A percentile compares a stretch with the other conserved stretches of the same genome.
Evolutionary conservation across 2,329 filamentous ascomycete species (phyloP).

Genomic region (Blastomyces silverae): DNA sequence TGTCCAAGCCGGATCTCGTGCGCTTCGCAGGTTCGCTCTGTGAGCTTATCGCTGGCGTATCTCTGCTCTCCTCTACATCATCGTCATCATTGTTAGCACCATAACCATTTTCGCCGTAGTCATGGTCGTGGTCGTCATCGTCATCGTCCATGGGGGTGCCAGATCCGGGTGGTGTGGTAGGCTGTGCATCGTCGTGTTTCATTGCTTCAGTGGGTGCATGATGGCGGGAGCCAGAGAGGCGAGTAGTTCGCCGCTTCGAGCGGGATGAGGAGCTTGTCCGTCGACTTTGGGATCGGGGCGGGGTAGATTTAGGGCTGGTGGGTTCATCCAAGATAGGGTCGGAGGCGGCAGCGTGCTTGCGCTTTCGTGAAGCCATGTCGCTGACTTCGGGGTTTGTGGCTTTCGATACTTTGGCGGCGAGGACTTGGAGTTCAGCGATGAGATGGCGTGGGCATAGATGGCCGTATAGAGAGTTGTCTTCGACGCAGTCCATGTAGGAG

Average conservation of each 20-base stretch:
- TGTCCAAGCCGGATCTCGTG: not conserved
- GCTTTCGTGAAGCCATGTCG: constrained; percentile 35
- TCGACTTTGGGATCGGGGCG: not conserved
- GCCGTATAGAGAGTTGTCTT: constrained; percentile 73
- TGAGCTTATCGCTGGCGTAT: constrained; percentile 5
- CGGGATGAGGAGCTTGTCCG: not conserved
- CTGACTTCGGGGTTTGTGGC: constrained; percentile 37
- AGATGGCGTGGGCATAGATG: constrained; percentile 81
- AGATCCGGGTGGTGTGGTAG: not conserved
- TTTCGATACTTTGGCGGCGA: constrained; percentile 65
- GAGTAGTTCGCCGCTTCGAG: not conserved
- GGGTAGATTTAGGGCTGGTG: constrained; percentile 14
- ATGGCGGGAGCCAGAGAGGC: not conserved
- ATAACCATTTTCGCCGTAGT: no score
- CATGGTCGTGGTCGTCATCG: not conserved
- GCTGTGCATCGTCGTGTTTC: not conserved
- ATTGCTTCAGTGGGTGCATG: not conserved
- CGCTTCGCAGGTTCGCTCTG: not conserved
- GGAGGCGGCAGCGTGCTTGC: constrained; percentile 33
- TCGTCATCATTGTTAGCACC: no score
- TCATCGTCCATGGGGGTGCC: constrained; percentile 3
- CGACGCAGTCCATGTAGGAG: constrained; percentile 76
- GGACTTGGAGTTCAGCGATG: constrained; percentile 64
- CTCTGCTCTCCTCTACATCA: no score
- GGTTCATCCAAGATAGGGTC: constrained; percentile 13